Evolutionary conservation across 768 basidiomycete genomes (phyloP).

Genomic region (Podaxis pistillaris): DNA sequence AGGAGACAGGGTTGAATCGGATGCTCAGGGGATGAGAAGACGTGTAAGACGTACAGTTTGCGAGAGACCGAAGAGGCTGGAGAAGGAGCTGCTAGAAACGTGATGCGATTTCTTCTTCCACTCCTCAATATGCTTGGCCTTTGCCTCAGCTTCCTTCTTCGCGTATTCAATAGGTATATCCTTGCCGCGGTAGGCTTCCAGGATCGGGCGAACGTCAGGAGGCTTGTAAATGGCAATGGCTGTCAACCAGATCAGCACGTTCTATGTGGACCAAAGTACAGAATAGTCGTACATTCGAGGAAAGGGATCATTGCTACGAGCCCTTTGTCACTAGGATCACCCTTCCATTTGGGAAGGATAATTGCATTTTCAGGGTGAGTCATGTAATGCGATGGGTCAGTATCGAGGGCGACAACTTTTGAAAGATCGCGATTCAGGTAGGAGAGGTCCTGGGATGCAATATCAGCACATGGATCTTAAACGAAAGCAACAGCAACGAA

Average conservation of each 20-base stretch:
- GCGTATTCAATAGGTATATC: conserved; percentile 89
- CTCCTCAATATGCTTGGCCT: conserved; percentile 73
- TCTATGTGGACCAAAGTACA: background rate
- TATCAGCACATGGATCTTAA: background rate
- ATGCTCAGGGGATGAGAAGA: background rate
- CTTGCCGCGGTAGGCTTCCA: conserved; percentile 83
- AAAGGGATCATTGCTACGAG: conserved; percentile 95
- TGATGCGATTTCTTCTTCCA: conserved; percentile 60
- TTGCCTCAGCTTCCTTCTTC: conserved; percentile 82
- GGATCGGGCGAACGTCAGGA: conserved; percentile 82
- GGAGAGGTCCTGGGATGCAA: conserved; percentile 66
- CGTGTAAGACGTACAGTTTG: conserved; percentile 19
- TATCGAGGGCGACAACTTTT: conserved; percentile 87
- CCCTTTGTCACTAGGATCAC: conserved; percentile 64
- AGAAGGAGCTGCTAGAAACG: conserved; percentile 32
- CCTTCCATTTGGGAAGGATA: conserved; percentile 83
- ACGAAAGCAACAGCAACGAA: conserved; percentile 26
- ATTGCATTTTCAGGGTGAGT: conserved; percentile 90
- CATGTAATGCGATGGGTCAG: conserved; percentile 70
- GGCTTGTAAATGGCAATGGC: conserved; percentile 93
- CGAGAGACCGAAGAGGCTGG: conserved; percentile 39
- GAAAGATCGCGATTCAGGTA: conserved; percentile 93
- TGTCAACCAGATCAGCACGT: conserved; percentile 27
- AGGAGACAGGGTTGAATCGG: background rate
- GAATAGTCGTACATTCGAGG: conserved; percentile 69